These are phyloP conservation scores for Eimeria tenella DNA, from an alignment of 169 alveolate species.

Conservation along the genomic window DNA sequence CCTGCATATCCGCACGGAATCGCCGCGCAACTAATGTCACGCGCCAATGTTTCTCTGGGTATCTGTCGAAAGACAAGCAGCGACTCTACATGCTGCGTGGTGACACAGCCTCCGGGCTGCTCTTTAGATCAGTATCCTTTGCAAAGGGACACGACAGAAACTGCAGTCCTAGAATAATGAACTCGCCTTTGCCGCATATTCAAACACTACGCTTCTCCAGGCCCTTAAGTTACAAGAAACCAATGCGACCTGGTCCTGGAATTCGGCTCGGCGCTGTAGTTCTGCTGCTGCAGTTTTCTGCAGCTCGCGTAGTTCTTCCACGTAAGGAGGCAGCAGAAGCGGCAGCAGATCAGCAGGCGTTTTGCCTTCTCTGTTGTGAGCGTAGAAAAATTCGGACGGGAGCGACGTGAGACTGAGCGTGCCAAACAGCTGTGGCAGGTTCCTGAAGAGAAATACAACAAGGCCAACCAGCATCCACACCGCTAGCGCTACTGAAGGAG, in stretches of 20 bases:
- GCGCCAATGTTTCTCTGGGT: not conserved
- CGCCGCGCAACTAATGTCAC: not conserved
- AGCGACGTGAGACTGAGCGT: constrained; percentile 34
- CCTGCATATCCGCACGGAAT: constrained; percentile 54
- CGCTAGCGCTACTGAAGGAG: no score
- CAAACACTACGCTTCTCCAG: constrained; percentile 76
- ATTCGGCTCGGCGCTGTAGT: constrained; percentile 44
- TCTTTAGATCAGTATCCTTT: no score
- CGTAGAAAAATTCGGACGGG: constrained; percentile 50
- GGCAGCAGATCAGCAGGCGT: constrained; percentile 78
- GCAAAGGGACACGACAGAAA: no score
- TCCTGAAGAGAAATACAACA: constrained; percentile 15
- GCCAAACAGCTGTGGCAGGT: constrained; percentile 72
- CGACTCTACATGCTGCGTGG: no score
- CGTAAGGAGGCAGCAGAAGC: constrained; percentile 32
- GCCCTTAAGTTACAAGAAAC: constrained; percentile 37
- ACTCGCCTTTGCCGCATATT: constrained; percentile 74
- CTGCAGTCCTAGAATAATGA: not conserved
- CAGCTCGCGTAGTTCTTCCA: constrained; percentile 35
- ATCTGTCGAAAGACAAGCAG: no score
- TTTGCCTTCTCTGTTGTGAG: constrained; percentile 70
- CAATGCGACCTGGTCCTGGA: constrained; percentile 26
- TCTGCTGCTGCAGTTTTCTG: constrained; percentile 55
- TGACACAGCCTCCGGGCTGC: no score
- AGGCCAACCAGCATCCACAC: not conserved